A percentile compares a stretch with the other conserved stretches of the same genome.
Evolutionary conservation across 768 basidiomycete species (phyloP).

Genomic region (Leucocoprinus sp.): DNA sequence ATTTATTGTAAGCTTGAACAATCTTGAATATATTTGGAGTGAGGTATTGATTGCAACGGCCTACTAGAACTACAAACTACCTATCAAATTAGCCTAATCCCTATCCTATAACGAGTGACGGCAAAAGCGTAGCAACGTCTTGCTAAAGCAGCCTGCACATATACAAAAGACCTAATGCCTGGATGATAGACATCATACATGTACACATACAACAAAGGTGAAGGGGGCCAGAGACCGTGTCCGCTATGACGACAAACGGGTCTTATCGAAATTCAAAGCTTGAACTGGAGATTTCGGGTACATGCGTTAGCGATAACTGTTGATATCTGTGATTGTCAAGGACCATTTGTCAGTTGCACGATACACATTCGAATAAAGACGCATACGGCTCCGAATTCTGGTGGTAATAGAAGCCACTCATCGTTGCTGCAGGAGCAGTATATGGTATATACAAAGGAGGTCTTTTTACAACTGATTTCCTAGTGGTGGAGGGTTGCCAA

Average conservation of each 20-base stretch:
- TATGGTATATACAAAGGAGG: slow-evolving; percentile 37
- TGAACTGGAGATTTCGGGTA: slow-evolving; percentile 63
- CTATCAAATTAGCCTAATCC: background rate
- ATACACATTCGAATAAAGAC: background rate
- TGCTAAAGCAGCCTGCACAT: background rate
- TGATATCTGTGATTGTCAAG: slow-evolving; percentile 60
- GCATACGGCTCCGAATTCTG: slow-evolving; percentile 88
- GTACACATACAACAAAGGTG: slow-evolving; percentile 7
- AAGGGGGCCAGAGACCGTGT: background rate
- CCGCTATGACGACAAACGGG: background rate
- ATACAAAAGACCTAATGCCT: slow-evolving; percentile 1
- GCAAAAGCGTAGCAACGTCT: background rate
- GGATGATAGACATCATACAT: slow-evolving; percentile 1
- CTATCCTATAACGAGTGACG: background rate
- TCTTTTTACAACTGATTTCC: slow-evolving; percentile 28
- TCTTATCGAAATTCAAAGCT: slow-evolving; percentile 81
- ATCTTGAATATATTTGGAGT: background rate
- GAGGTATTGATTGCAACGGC: slow-evolving; percentile 1
- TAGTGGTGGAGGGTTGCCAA: slow-evolving; percentile 41
- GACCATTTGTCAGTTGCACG: slow-evolving; percentile 9
- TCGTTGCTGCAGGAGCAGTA: slow-evolving; percentile 52
- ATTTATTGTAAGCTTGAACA: background rate
- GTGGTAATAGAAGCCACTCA: slow-evolving; percentile 92
- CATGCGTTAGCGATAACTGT: slow-evolving; percentile 74
- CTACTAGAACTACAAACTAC: slow-evolving; percentile 5